These are phyloP conservation scores for Coprinopsis cinerea DNA, from an alignment of 768 basidiomycete genomes.

Conservation along the genomic window DNA sequence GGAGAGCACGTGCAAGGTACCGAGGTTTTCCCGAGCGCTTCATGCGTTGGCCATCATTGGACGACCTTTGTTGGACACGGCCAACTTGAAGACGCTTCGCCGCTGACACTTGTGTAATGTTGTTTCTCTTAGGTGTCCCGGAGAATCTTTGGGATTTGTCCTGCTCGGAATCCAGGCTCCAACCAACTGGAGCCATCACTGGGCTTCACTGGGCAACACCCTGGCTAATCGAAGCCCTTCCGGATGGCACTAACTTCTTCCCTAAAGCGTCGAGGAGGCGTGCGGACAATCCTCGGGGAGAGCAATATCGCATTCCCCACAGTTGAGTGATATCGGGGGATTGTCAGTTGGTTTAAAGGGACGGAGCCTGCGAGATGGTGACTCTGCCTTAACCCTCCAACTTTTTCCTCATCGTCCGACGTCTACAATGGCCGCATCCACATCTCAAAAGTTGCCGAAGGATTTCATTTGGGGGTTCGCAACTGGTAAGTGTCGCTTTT, in stretches of 20 bases:
- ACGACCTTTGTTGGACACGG: too few relatives aligned
- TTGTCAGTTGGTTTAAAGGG: slow-evolving; percentile 35
- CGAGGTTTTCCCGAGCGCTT: too few relatives aligned
- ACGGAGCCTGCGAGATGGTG: slow-evolving; percentile 16
- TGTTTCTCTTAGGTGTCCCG: too few relatives aligned
- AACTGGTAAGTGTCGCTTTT: slow-evolving; percentile 40
- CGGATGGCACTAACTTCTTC: neutral
- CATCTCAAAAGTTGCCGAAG: slow-evolving; percentile 39
- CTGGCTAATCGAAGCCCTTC: neutral
- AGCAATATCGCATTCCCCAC: slow-evolving; percentile 30
- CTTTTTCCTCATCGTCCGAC: slow-evolving; percentile 18
- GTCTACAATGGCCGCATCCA: slow-evolving; percentile 25
- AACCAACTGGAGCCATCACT: neutral
- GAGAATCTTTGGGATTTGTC: slow-evolving; percentile 23
- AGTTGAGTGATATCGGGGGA: slow-evolving; percentile 38
- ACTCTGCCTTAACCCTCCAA: slow-evolving; percentile 25
- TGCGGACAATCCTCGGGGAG: slow-evolving; percentile 46
- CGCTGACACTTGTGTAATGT: neutral
- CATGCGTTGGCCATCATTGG: too few relatives aligned
- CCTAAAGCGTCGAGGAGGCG: slow-evolving; percentile 14
- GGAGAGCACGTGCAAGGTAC: too few relatives aligned
- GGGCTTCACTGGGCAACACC: neutral
- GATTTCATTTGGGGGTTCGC: slow-evolving; percentile 71
- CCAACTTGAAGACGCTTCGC: neutral
- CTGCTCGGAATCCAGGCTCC: slow-evolving; percentile 3